A percentile compares a stretch with the other conserved stretches of the same genome.
Evolutionary conservation across 1,284 basidiomycete genomes (phyloP).

Genomic region (Cutaneotrichosporon cavernicola): DNA sequence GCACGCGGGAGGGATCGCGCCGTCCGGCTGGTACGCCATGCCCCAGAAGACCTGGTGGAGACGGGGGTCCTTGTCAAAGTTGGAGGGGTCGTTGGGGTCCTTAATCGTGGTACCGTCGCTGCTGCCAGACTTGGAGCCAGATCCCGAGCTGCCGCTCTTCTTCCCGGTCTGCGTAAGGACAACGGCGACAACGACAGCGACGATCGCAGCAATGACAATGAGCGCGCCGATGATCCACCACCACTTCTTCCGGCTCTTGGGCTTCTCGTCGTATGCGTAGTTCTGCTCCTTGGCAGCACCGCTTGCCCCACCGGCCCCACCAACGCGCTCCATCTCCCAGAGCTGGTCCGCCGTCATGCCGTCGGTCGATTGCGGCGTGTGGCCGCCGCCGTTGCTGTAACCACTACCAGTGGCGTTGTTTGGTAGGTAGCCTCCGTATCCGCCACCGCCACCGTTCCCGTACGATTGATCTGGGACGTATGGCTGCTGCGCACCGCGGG

Average conservation of each 20-base stretch:
- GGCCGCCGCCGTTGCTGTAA: slow-evolving; percentile 8
- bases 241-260: slow-evolving; percentile 29
- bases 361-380: slow-evolving; percentile 1
- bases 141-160: slow-evolving; percentile 21
- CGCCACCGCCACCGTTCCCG: neutral
- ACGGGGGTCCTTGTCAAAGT: slow-evolving; percentile 63
- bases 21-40: slow-evolving; percentile 68
- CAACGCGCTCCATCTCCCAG: slow-evolving; percentile 23
- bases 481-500: slow-evolving; percentile 4
- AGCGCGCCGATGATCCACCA: slow-evolving; percentile 29
- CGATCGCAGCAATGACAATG: slow-evolving; percentile 30
- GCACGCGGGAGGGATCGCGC: slow-evolving; percentile 11
- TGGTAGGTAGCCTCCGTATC: slow-evolving; percentile 5
- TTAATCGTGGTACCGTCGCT: slow-evolving; percentile 50
- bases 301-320: too few species aligned
- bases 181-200: slow-evolving; percentile 35
- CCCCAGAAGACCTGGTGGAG: slow-evolving; percentile 68
- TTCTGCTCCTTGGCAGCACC: slow-evolving; percentile 8
- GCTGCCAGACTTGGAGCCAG: slow-evolving; percentile 10
- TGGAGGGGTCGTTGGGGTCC: slow-evolving; percentile 63
- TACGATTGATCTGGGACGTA: neutral
- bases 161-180: slow-evolving; percentile 31
- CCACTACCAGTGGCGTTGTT: slow-evolving; percentile 5
- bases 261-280: slow-evolving; percentile 11
- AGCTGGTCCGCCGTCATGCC: slow-evolving; percentile 21